Conservation (phyloP, 2,329 filamentous ascomycete genomes). For the Aspergillus ustus region DNA sequence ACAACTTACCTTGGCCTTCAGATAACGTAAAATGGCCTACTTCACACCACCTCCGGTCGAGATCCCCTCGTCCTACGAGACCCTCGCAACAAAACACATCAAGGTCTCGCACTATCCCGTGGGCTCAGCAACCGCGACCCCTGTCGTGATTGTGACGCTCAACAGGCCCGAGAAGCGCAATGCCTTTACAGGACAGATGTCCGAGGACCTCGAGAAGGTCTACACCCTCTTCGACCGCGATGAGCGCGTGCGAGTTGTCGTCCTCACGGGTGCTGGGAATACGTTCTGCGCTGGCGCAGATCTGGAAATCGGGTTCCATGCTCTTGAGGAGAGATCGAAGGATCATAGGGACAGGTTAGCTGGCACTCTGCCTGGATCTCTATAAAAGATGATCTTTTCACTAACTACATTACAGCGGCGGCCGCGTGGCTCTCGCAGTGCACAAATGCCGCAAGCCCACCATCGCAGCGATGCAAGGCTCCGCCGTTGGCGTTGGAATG, state of each 20-base stretch:
- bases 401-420: slow-evolving; percentile 31
- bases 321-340: slow-evolving; percentile 44
- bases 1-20: background rate
- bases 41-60: slow-evolving; percentile 19
- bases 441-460: slow-evolving; percentile 62
- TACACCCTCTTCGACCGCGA: slow-evolving; percentile 54
- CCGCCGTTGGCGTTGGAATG: slow-evolving; percentile 62
- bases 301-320: slow-evolving; percentile 57
- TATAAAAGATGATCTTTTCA: background rate
- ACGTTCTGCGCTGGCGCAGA: slow-evolving; percentile 60
- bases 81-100: slow-evolving; percentile 38
- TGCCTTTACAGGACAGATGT: slow-evolving; percentile 60
- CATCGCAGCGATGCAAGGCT: slow-evolving; percentile 60
- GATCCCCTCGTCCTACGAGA: slow-evolving; percentile 42
- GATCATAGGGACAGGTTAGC: slow-evolving; percentile 60
- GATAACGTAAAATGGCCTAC: slow-evolving; percentile 6
- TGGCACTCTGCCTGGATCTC: background rate
- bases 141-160: slow-evolving; percentile 55
- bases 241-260: slow-evolving; percentile 58
- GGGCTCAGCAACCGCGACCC: slow-evolving; percentile 54
- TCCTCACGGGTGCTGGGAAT: slow-evolving; percentile 57
- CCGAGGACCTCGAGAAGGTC: slow-evolving; percentile 48
- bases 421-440: slow-evolving; percentile 53
- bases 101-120: slow-evolving; percentile 44
- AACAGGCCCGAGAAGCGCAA: slow-evolving; percentile 63